Conservation (phyloP, 768 basidiomycete genomes). For the Kwoniella mangroviensis region DNA sequence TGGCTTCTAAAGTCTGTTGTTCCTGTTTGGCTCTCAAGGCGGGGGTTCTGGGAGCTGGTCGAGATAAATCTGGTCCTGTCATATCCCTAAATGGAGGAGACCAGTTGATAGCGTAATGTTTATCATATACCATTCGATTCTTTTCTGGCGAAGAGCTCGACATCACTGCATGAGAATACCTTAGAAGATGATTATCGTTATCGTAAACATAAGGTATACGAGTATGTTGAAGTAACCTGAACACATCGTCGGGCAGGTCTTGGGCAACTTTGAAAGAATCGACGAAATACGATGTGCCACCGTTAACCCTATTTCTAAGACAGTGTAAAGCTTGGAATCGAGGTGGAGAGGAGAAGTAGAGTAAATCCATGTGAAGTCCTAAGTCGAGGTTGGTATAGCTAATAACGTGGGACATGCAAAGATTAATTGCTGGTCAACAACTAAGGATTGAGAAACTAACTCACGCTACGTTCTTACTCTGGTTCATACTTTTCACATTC, state of each 20-base stretch:
- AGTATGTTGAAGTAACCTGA: constrained; percentile 65
- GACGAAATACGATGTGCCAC: constrained; percentile 84
- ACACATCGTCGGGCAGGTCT: constrained; percentile 65
- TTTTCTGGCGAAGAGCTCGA: neutral
- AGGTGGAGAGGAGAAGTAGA: constrained; percentile 88
- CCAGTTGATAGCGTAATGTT: constrained; percentile 77
- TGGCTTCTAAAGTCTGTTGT: constrained; percentile 58
- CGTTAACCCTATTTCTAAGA: constrained; percentile 78
- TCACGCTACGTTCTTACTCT: constrained; percentile 82
- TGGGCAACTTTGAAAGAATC: constrained; percentile 74
- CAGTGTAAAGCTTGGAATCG: constrained; percentile 92
- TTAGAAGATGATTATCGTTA: constrained; percentile 84
- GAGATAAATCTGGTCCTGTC: constrained; percentile 56
- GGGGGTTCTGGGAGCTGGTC: too few species aligned
- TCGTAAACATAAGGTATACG: constrained; percentile 88
- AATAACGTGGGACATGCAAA: neutral
- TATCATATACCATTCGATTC: constrained; percentile 27
- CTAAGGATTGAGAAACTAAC: neutral
- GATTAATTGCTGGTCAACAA: too few species aligned
- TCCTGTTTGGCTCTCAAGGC: constrained; percentile 5
- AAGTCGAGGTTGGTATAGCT: constrained; percentile 83
- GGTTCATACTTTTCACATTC: constrained; percentile 77
- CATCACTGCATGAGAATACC: constrained; percentile 69
- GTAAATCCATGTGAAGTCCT: constrained; percentile 87
- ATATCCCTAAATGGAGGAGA: constrained; percentile 89